A percentile compares a stretch with the other conserved stretches of the same genome.
phyloP scores from a whole-genome alignment of 139 green algal genomes.

The Chlamydomonas schloesseri region DNA sequence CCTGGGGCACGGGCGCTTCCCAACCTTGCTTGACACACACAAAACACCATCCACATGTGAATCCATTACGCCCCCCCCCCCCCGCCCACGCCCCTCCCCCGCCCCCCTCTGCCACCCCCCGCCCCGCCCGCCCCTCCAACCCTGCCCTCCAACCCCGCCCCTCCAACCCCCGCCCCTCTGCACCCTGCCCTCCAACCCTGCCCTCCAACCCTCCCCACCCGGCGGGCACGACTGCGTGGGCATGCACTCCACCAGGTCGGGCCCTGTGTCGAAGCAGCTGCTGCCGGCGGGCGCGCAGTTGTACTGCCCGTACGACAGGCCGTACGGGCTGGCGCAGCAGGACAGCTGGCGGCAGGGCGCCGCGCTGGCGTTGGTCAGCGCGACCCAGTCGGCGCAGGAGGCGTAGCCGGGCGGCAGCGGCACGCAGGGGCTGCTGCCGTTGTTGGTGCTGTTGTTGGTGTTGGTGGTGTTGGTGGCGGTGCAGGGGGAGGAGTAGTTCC shows the following conservation, averaged over 20 bases:
- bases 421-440: neutral
- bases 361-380: neutral
- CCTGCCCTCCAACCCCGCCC: no score
- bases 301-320: neutral
- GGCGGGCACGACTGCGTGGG: neutral
- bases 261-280: neutral
- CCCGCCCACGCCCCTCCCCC: no score
- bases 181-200: no score
- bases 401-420: neutral
- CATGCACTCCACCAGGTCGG: neutral
- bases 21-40: no score
- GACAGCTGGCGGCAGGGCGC: neutral
- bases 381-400: neutral
- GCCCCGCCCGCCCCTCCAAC: no score
- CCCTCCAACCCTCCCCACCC: neutral
- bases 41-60: no score
- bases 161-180: no score
- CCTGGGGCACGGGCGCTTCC: no score
- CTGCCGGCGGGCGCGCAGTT: neutral
- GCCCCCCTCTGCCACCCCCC: no score
- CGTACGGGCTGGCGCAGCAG: neutral
- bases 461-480: neutral
- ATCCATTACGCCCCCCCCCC: no score
- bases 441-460: neutral
- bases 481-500: constrained; percentile 14